These are phyloP conservation scores for Lepiota venenata DNA, from an alignment of 768 basidiomycete genomes.

Conservation along the genomic window DNA sequence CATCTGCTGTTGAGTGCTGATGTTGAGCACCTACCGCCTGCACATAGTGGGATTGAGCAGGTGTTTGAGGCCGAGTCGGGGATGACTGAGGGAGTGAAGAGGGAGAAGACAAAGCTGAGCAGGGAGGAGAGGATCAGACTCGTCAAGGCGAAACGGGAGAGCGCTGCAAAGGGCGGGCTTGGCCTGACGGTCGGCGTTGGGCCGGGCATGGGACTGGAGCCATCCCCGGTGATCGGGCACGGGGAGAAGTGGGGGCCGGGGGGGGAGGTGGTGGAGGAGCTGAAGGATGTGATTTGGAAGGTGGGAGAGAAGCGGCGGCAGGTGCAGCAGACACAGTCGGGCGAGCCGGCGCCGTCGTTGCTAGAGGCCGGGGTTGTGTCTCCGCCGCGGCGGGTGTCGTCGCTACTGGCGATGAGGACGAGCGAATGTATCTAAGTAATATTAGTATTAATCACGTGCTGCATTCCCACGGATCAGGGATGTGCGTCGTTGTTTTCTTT, in stretches of 20 bases:
- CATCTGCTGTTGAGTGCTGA: conserved; percentile 53
- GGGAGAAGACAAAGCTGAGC: conserved; percentile 64
- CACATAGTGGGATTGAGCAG: conserved; percentile 69
- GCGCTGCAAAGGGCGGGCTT: conserved; percentile 20
- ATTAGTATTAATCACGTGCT: too few species aligned
- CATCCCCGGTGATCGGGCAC: conserved; percentile 10
- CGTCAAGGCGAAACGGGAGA: conserved; percentile 52
- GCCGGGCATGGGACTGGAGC: conserved; percentile 11
- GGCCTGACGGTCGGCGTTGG: conserved; percentile 21
- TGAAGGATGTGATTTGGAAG: conserved; percentile 87
- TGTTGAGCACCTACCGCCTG: conserved; percentile 53
- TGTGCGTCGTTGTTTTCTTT: too few species aligned
- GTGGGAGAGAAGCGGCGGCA: conserved; percentile 67
- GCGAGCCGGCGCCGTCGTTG: too few species aligned
- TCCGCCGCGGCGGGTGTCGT: too few species aligned
- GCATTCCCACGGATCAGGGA: too few species aligned
- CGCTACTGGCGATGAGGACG: too few species aligned
- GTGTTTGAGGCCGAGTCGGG: conserved; percentile 74
- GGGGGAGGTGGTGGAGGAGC: conserved; percentile 78
- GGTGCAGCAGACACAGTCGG: conserved; percentile 28
- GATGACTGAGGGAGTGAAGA: conserved; percentile 32
- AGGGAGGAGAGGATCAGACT: conserved; percentile 73
- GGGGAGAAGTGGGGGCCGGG: conserved; percentile 66
- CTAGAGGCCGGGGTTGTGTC: too few species aligned
- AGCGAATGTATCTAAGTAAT: too few species aligned